Percentiles rank a stretch among this genome's conserved stretches.
Evolutionary conservation across 768 basidiomycete species (phyloP).

Genomic region (Agaricus subrufescens): DNA sequence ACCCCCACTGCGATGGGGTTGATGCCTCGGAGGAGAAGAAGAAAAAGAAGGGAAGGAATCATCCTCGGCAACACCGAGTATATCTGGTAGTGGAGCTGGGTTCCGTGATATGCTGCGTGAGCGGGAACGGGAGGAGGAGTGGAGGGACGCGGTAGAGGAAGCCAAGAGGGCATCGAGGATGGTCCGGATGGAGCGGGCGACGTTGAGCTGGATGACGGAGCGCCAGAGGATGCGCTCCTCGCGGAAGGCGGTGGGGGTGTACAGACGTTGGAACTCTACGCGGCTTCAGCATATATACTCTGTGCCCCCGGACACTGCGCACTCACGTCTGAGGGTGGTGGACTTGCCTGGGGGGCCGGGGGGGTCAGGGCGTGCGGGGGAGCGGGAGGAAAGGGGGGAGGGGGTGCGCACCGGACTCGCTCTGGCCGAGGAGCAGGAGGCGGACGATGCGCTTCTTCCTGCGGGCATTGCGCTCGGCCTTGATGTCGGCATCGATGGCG

Average conservation of each 20-base stretch:
- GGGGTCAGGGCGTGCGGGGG: constrained; percentile 5
- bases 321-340: constrained; percentile 76
- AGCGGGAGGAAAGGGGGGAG: not conserved
- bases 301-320: not conserved
- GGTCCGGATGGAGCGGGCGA: constrained; percentile 70
- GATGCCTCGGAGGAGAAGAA: constrained; percentile 9
- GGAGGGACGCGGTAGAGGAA: constrained; percentile 25
- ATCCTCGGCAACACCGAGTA: constrained; percentile 14
- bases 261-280: constrained; percentile 72
- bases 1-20: not conserved
- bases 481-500: constrained; percentile 73
- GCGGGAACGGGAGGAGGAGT: constrained; percentile 30
- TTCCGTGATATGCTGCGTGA: constrained; percentile 30
- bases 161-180: constrained; percentile 55
- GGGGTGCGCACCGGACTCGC: constrained; percentile 63
- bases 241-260: constrained; percentile 69
- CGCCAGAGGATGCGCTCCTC: constrained; percentile 81
- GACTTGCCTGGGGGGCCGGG: constrained; percentile 56
- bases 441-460: constrained; percentile 70
- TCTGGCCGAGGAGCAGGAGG: constrained; percentile 74
- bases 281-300: not conserved
- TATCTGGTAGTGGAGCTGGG: constrained; percentile 17
- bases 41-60: not conserved
- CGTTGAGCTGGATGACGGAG: constrained; percentile 77
- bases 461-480: constrained; percentile 53